Evolutionary conservation across 768 basidiomycete species (phyloP).

Genomic region (Ephemerocybe angulata): DNA sequence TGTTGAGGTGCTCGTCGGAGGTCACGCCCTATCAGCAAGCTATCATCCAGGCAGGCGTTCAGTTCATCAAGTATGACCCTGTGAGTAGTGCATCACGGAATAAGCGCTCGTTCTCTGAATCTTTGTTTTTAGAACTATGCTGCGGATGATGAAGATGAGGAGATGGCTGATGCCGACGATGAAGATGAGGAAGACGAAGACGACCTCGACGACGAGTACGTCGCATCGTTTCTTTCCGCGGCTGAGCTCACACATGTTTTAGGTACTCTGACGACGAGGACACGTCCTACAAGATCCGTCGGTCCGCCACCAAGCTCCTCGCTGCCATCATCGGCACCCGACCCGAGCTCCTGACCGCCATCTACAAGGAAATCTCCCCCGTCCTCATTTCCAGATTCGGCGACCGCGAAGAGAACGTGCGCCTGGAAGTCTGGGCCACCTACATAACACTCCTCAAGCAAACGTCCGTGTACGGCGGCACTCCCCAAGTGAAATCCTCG

Average conservation of each 20-base stretch:
- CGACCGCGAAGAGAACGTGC: slow-evolving; percentile 93
- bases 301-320: slow-evolving; percentile 88
- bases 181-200: slow-evolving; percentile 81
- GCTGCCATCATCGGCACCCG: slow-evolving; percentile 84
- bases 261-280: slow-evolving; percentile 99
- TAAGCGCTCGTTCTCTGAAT: background rate
- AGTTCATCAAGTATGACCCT: slow-evolving; percentile 91
- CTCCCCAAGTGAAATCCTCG: slow-evolving; percentile 49
- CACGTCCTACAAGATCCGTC: slow-evolving; percentile 94
- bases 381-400: slow-evolving; percentile 87
- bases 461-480: slow-evolving; percentile 74
- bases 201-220: slow-evolving; percentile 80
- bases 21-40: slow-evolving; percentile 65
- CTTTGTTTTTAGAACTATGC: slow-evolving; percentile 45
- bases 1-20: slow-evolving; percentile 81
- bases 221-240: slow-evolving; percentile 7
- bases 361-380: slow-evolving; percentile 85
- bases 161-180: slow-evolving; percentile 66
- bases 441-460: slow-evolving; percentile 81
- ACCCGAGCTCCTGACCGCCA: slow-evolving; percentile 73
- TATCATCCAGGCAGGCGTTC: slow-evolving; percentile 67
- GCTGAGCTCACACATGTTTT: slow-evolving; percentile 11
- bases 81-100: slow-evolving; percentile 40
- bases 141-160: slow-evolving; percentile 48
- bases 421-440: slow-evolving; percentile 87